These are phyloP conservation scores for Aspergillus steynii DNA, from an alignment of 495 filamentous ascomycete species.

Conservation along the genomic window DNA sequence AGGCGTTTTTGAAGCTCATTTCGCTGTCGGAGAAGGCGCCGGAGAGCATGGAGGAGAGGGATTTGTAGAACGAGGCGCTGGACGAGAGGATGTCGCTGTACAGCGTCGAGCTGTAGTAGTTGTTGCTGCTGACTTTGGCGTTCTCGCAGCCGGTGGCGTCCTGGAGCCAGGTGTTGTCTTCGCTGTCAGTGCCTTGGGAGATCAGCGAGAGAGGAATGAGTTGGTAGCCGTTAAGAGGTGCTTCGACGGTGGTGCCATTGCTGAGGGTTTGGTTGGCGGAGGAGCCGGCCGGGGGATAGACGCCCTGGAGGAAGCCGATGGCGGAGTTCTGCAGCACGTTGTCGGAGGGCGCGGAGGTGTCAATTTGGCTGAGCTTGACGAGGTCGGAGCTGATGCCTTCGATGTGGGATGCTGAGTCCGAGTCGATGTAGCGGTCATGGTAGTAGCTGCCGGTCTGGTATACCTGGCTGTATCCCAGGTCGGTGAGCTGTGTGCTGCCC, in stretches of 20 bases:
- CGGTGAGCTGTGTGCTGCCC: constrained; percentile 55
- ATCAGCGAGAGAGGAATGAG: constrained; percentile 53
- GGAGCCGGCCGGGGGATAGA: constrained; percentile 60
- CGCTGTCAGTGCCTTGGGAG: constrained; percentile 46
- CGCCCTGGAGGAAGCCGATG: constrained; percentile 59
- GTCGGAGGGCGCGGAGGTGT: constrained; percentile 56
- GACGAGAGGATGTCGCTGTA: constrained; percentile 53
- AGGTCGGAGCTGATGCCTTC: constrained; percentile 55
- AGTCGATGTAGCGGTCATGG: constrained; percentile 59
- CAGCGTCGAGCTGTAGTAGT: constrained; percentile 64
- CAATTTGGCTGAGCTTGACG: constrained; percentile 60
- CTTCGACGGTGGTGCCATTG: constrained; percentile 53
- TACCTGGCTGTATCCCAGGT: constrained; percentile 62
- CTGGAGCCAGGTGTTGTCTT: constrained; percentile 60
- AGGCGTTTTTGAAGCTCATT: constrained; percentile 70
- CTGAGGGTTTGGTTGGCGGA: constrained; percentile 40
- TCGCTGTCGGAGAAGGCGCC: constrained; percentile 51
- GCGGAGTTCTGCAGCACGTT: constrained; percentile 62
- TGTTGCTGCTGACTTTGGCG: constrained; percentile 66
- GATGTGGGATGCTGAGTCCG: constrained; percentile 51
- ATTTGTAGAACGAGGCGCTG: constrained; percentile 66
- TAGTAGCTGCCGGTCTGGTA: constrained; percentile 62
- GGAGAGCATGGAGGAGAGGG: constrained; percentile 61
- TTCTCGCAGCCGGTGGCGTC: constrained; percentile 58
- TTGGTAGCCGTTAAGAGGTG: constrained; percentile 62